phyloP scores from a whole-genome alignment of 345 rosid genomes.

The Brassica juncea region DNA sequence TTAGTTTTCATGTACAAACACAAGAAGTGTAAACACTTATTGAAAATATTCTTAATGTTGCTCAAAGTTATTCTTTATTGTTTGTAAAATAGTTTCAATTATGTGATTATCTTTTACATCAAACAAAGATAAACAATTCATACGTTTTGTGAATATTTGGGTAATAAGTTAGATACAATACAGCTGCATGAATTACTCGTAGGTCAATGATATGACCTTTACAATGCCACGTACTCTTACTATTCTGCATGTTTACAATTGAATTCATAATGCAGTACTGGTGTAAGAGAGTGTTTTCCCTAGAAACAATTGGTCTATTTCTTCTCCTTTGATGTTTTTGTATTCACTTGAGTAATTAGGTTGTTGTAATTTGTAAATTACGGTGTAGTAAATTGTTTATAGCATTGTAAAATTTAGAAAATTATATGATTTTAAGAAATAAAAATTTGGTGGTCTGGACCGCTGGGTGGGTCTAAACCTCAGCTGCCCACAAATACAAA shows the following conservation, averaged over 20 bases:
- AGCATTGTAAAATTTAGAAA: no score
- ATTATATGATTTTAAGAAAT: no score
- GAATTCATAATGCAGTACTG: not conserved
- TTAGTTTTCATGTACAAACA: not conserved
- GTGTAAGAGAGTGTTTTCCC: not conserved
- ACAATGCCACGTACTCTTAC: no score
- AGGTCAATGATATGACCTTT: not conserved
- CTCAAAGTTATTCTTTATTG: not conserved
- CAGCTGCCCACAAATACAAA: not conserved
- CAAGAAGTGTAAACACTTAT: not conserved
- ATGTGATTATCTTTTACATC: not conserved
- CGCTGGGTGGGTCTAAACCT: not conserved
- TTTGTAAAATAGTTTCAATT: not conserved
- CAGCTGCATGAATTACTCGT: not conserved
- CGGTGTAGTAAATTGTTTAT: no score
- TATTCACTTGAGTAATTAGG: no score
- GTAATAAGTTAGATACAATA: not conserved
- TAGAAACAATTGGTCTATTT: no score
- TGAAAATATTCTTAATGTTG: not conserved
- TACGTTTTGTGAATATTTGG: not conserved
- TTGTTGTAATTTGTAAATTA: no score
- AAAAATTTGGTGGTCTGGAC: not conserved
- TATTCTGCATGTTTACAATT: no score
- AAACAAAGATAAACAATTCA: not conserved
- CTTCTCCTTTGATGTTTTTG: no score